A percentile compares a stretch with the other conserved stretches of the same genome.
phyloP scores from a whole-genome alignment of 495 filamentous ascomycete species.

The Physcia stellaris region DNA sequence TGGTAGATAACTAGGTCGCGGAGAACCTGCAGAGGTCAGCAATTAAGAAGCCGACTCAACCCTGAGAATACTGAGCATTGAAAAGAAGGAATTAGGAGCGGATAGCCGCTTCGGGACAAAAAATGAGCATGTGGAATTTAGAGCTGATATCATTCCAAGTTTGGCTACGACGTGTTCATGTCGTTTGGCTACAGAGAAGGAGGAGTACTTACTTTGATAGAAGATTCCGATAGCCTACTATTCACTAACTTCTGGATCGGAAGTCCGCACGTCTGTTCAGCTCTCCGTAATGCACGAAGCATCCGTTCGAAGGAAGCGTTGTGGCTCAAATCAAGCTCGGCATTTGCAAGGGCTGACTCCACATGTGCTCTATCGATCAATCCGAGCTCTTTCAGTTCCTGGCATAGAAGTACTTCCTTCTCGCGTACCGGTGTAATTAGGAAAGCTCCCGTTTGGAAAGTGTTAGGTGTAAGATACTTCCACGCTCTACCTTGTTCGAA shows the following conservation, averaged over 20 bases:
- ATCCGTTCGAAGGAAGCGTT: slow-evolving; percentile 2
- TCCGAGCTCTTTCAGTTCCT: neutral
- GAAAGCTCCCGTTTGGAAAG: slow-evolving; percentile 6
- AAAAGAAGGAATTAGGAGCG: no score
- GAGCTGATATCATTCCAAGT: no score
- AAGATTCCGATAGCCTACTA: neutral
- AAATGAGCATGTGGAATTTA: no score
- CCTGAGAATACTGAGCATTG: no score
- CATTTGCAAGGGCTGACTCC: neutral
- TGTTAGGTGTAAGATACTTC: slow-evolving; percentile 5
- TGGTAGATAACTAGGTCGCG: no score
- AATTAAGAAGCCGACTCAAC: no score
- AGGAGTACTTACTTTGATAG: neutral
- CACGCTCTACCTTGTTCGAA: slow-evolving; percentile 6
- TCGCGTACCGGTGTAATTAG: slow-evolving; percentile 2
- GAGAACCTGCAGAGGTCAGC: no score
- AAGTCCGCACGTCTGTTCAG: neutral
- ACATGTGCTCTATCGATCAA: slow-evolving; percentile 1
- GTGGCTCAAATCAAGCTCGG: slow-evolving; percentile 1
- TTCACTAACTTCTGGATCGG: neutral
- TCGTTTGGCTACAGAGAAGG: no score
- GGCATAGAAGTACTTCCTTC: slow-evolving; percentile 5
- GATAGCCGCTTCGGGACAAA: no score
- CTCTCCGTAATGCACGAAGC: neutral
- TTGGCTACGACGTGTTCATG: no score